A percentile compares a stretch with the other conserved stretches of the same genome.
Conservation (phyloP, 2,329 filamentous ascomycete genomes). For the Aspergillus spinulosporus region DNA sequence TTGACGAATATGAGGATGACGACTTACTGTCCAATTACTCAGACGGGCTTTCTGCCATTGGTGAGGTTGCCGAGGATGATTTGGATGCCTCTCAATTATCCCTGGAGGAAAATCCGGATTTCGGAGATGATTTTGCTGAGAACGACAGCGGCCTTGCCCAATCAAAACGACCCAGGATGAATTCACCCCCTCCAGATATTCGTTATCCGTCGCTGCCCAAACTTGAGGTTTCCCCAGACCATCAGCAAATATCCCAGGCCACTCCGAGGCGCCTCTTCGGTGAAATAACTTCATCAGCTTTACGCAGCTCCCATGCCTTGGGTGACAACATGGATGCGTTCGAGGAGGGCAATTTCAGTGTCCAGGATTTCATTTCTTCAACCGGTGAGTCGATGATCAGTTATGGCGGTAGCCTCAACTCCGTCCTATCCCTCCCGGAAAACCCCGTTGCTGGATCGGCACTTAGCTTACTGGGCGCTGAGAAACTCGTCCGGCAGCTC, state of each 20-base stretch:
- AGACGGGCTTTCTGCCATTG: constrained; percentile 37
- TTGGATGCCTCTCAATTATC: constrained; percentile 64
- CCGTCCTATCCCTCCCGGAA: constrained; percentile 40
- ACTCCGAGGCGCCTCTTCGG: constrained; percentile 57
- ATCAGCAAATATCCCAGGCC: constrained; percentile 26
- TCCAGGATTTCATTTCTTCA: constrained; percentile 43
- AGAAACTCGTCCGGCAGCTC: constrained; percentile 49
- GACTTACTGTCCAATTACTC: constrained; percentile 55
- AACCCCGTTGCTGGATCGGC: constrained; percentile 41
- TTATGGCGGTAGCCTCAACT: constrained; percentile 39
- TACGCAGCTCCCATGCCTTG: constrained; percentile 55
- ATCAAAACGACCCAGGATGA: constrained; percentile 38
- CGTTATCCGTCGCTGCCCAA: constrained; percentile 47
- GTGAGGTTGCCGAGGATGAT: constrained; percentile 43
- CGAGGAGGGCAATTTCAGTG: constrained; percentile 36
- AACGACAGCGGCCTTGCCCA: constrained; percentile 37
- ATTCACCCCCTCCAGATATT: constrained; percentile 34
- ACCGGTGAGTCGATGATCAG: constrained; percentile 41
- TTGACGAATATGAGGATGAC: constrained; percentile 65
- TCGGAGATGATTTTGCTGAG: constrained; percentile 35
- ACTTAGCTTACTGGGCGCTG: constrained; percentile 50
- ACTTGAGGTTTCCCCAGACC: constrained; percentile 37
- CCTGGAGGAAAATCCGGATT: constrained; percentile 51
- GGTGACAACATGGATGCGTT: constrained; percentile 33
- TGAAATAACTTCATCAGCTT: constrained; percentile 58